Evolutionary conservation across 805 yeast genomes (phyloP), one percentile per base, ranked within the genome.

Genomic region (Ogataea philodendri): DNA sequence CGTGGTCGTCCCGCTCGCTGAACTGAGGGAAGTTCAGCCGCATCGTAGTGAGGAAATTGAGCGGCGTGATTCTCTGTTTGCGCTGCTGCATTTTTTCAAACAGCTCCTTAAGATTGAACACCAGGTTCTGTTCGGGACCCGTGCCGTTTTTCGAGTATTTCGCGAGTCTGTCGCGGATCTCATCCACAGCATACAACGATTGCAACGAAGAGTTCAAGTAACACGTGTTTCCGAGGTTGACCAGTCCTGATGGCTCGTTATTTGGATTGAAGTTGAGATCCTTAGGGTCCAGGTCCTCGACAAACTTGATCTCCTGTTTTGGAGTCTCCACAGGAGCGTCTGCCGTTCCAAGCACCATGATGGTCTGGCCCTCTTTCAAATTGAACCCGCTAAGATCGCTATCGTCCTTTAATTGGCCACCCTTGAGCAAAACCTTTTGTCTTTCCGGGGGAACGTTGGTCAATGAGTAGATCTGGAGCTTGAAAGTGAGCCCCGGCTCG

Each of bases 341-440:
- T 41, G 22, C 93, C 1, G 97, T 82, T 15, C 99, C 99, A 38
- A 93, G 69, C 39, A 93, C 85, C 95, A 93, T 84, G 15, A 90
- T 67, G 9, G 76, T 67, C 47, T 82, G 84, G 21, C 75, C 76
- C 15, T 75, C 69, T 51, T 82, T 84, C 44, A 89, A 55, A 16
- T 69, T 72, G 33, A 83, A 67, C 4, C 63, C 48, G 8, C 65
- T 54, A 35, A 85, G 60, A 23, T 69, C 65, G 6, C 58, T 51
- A 42, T 83, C 89, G 60, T 87, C 90, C 37, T 72, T 70, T 51
- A 93, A 64, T 58, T 88, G 94, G 26, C 96, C 96, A 9, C 94
- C 90, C 64, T 85, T 88, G 34, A 87, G 75, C 55, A 93, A 71
- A 42, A 89, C 81, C 65, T 90, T 90, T 64, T 93, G 98, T 49